These are phyloP conservation scores for Acorus gramineus DNA, from an alignment of 106 monocot species.

Conservation along the genomic window DNA sequence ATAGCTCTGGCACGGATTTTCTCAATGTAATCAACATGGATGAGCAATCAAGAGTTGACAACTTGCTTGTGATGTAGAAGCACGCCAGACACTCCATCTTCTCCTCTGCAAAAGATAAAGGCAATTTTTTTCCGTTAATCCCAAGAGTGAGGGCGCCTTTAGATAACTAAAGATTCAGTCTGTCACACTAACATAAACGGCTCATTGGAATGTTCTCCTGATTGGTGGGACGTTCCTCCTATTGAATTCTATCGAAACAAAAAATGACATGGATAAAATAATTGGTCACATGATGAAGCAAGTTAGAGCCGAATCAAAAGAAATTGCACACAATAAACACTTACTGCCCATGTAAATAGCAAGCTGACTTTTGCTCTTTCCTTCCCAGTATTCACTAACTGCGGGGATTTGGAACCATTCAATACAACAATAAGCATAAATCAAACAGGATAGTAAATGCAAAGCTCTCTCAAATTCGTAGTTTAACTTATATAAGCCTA, in stretches of 20 bases:
- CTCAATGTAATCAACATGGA: too few species aligned
- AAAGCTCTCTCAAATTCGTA: too few species aligned
- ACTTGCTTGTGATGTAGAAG: slow-evolving; percentile 99
- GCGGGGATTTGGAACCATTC: slow-evolving; percentile 5
- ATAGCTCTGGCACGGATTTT: too few species aligned
- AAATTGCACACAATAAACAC: not conserved
- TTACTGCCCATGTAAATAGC: slow-evolving; percentile 90
- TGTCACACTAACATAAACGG: slow-evolving; percentile 75
- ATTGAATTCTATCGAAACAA: slow-evolving; percentile 73
- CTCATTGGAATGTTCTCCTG: slow-evolving; percentile 80
- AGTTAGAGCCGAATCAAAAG: too few species aligned
- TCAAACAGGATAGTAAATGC: too few species aligned
- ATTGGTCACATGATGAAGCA: not conserved
- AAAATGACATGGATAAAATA: slow-evolving; percentile 1
- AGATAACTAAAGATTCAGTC: not conserved
- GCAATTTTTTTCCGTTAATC: slow-evolving; percentile 2
- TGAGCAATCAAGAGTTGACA: slow-evolving; percentile 23
- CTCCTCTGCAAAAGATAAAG: slow-evolving; percentile 40
- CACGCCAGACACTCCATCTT: slow-evolving; percentile 94
- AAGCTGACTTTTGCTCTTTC: slow-evolving; percentile 99
- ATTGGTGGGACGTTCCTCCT: slow-evolving; percentile 83
- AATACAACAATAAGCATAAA: too few species aligned
- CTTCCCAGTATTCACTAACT: slow-evolving; percentile 94
- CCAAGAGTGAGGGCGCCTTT: not conserved
- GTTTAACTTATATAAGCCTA: not conserved